Conservation (phyloP, 2,329 filamentous ascomycete genomes). For the Helicocarpus griseus region DNA sequence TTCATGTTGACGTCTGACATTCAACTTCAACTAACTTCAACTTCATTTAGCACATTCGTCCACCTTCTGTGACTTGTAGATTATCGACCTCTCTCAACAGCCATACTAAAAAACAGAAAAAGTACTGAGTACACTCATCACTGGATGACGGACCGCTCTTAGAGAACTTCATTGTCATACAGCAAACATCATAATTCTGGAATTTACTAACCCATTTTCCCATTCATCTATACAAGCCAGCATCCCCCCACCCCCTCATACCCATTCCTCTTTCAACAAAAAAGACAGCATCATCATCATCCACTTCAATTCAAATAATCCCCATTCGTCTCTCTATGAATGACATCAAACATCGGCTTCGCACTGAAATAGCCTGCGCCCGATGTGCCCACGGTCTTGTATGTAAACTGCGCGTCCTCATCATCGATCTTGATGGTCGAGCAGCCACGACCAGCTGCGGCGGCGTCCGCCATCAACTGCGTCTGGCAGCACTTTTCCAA, state of each 20-base stretch:
- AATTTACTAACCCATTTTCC: neutral
- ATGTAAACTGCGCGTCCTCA: slow-evolving; percentile 59
- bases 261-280: neutral
- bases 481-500: slow-evolving; percentile 46
- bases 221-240: neutral
- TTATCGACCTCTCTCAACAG: neutral
- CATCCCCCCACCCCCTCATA: neutral
- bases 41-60: too few relatives aligned
- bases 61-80: too few relatives aligned
- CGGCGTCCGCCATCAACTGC: slow-evolving; percentile 45
- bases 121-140: neutral
- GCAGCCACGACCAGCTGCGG: slow-evolving; percentile 47
- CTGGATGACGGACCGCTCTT: neutral
- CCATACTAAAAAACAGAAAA: too few relatives aligned
- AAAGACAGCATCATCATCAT: neutral
- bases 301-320: slow-evolving; percentile 41
- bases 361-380: slow-evolving; percentile 60
- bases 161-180: neutral
- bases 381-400: slow-evolving; percentile 53
- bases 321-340: slow-evolving; percentile 50
- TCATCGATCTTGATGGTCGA: slow-evolving; percentile 58
- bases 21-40: neutral
- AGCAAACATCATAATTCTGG: neutral
- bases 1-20: neutral
- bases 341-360: slow-evolving; percentile 61